These are phyloP conservation scores for Taxillus chinensis DNA, from an alignment of 164 flowering plant species.

Conservation along the genomic window DNA sequence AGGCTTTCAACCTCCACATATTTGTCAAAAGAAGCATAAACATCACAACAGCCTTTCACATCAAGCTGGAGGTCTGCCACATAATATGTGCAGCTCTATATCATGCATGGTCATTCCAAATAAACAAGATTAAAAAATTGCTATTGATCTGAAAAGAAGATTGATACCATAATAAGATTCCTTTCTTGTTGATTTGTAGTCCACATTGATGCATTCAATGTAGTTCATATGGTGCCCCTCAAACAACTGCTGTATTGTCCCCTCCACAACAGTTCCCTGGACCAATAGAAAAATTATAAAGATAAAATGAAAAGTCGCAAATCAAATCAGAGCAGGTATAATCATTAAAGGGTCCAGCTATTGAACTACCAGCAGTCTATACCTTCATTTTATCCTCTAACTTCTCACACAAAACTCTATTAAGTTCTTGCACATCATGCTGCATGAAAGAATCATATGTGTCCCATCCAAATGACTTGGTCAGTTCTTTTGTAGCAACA, in stretches of 20 bases:
- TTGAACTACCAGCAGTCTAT: neutral
- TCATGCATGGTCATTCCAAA: constrained; percentile 3
- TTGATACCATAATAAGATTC: constrained; percentile 87
- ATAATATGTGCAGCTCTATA: constrained; percentile 6
- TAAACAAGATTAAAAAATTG: neutral
- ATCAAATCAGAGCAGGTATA: neutral
- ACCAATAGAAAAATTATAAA: constrained; percentile 10
- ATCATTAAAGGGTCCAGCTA: neutral
- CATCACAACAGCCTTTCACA: constrained; percentile 93
- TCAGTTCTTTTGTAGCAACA: constrained; percentile 90
- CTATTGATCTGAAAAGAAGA: neutral
- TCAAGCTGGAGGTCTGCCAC: constrained; percentile 86
- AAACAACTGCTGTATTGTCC: constrained; percentile 83
- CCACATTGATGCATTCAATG: constrained; percentile 92
- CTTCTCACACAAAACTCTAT: constrained; percentile 83
- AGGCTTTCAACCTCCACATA: constrained; percentile 93
- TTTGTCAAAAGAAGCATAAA: constrained; percentile 92
- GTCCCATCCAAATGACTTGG: constrained; percentile 98
- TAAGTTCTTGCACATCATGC: constrained; percentile 95
- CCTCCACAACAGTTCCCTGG: constrained; percentile 95
- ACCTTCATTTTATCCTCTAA: constrained; percentile 98
- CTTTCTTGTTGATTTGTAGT: constrained; percentile 89
- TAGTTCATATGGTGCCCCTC: constrained; percentile 97
- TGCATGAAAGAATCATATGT: constrained; percentile 96
- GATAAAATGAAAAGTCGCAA: neutral